phyloP scores from a whole-genome alignment of 2,329 filamentous ascomycete genomes.

The Aspergillus fijiensis region DNA sequence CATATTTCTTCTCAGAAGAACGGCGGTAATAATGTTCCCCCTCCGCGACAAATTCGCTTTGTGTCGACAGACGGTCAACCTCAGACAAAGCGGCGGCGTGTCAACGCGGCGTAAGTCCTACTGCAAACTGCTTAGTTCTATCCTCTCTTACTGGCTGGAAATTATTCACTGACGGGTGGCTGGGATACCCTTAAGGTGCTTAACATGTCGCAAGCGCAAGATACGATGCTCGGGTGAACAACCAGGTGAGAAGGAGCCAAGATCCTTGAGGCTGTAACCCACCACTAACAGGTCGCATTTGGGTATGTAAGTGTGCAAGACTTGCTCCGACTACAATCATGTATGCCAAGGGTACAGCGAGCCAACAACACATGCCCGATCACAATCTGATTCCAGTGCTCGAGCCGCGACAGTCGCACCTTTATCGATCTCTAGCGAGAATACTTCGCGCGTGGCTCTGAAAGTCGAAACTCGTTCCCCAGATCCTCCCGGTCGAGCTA shows the following conservation, averaged over 20 bases:
- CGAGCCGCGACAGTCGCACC: slow-evolving; percentile 23
- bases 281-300: neutral
- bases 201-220: slow-evolving; percentile 73
- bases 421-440: slow-evolving; percentile 20
- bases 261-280: neutral
- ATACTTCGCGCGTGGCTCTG: slow-evolving; percentile 15
- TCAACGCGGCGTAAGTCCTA: slow-evolving; percentile 69
- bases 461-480: slow-evolving; percentile 30
- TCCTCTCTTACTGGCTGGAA: slow-evolving; percentile 10
- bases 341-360: slow-evolving; percentile 67
- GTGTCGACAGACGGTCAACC: slow-evolving; percentile 80
- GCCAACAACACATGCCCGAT: slow-evolving; percentile 32
- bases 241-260: slow-evolving; percentile 46
- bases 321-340: slow-evolving; percentile 70
- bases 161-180: slow-evolving; percentile 3
- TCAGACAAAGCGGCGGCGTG: slow-evolving; percentile 73
- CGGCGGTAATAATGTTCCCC: slow-evolving; percentile 31
- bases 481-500: slow-evolving; percentile 18
- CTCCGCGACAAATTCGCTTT: slow-evolving; percentile 63
- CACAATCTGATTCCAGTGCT: slow-evolving; percentile 31
- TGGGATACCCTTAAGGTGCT: slow-evolving; percentile 51
- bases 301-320: slow-evolving; percentile 56
- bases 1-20: slow-evolving; percentile 39
- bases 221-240: slow-evolving; percentile 73
- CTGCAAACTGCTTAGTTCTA: slow-evolving; percentile 5